phyloP scores from a whole-genome alignment of 1,284 basidiomycete genomes.

The Papiliotrema terrestris region DNA sequence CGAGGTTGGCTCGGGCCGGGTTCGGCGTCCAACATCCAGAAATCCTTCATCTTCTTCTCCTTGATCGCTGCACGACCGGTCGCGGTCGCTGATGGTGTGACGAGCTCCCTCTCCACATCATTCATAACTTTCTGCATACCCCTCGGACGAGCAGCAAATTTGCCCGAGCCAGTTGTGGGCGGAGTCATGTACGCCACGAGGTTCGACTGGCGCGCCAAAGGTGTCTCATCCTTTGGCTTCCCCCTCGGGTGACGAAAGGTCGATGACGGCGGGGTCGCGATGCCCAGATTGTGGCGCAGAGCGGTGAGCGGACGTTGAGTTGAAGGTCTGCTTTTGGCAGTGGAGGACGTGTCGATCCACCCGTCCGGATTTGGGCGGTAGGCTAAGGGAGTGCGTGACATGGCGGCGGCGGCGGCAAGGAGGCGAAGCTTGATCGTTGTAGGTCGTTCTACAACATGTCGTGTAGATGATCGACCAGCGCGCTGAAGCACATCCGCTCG shows the following conservation, averaged over 20 bases:
- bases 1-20: neutral
- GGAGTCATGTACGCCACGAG: constrained; percentile 19
- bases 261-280: constrained; percentile 27
- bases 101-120: neutral
- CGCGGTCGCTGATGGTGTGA: neutral
- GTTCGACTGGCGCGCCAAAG: neutral
- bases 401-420: constrained; percentile 2
- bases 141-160: too few relatives aligned
- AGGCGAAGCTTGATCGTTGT: too few relatives aligned
- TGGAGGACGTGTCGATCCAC: constrained; percentile 29
- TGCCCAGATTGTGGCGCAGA: constrained; percentile 11
- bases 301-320: constrained; percentile 23
- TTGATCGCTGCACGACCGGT: neutral
- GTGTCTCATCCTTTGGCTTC: neutral
- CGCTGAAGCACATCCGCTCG: too few relatives aligned
- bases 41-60: constrained; percentile 10
- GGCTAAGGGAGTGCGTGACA: constrained; percentile 16
- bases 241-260: neutral
- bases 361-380: constrained; percentile 30
- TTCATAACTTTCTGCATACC: neutral
- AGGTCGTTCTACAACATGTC: too few relatives aligned
- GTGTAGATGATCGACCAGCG: neutral
- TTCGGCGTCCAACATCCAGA: constrained; percentile 12
- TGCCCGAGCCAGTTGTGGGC: constrained; percentile 9
- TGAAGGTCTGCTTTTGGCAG: constrained; percentile 4